Conservation (phyloP, 805 yeast genomes). For the Brettanomyces sp. region DNA sequence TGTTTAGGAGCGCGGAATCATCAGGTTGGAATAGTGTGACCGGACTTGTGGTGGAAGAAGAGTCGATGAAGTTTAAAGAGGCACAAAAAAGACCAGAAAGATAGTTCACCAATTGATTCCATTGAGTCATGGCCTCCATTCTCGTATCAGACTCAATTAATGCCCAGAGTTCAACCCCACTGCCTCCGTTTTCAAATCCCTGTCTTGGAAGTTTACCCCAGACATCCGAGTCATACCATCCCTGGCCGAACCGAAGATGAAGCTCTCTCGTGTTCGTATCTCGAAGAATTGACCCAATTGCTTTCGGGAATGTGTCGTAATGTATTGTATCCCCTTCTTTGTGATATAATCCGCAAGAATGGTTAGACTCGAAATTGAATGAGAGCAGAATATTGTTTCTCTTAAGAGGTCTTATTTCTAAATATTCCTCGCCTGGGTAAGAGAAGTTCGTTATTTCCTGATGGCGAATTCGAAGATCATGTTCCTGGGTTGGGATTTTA, state of each 20-base stretch:
- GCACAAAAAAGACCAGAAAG: slow-evolving; percentile 93
- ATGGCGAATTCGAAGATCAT: neutral
- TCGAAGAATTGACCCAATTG: slow-evolving; percentile 68
- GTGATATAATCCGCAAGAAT: slow-evolving; percentile 30
- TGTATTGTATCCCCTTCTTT: slow-evolving; percentile 25
- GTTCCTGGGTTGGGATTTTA: too few relatives aligned
- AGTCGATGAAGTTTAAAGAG: slow-evolving; percentile 80
- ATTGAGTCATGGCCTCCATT: slow-evolving; percentile 47
- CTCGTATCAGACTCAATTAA: slow-evolving; percentile 54
- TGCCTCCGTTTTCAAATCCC: slow-evolving; percentile 77
- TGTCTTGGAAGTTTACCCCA: slow-evolving; percentile 78
- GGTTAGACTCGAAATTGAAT: slow-evolving; percentile 57
- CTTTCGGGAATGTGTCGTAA: slow-evolving; percentile 67
- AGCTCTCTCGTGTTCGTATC: slow-evolving; percentile 62
- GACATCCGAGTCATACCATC: slow-evolving; percentile 84
- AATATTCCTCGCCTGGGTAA: slow-evolving; percentile 50
- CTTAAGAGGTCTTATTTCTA: slow-evolving; percentile 63
- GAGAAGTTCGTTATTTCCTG: slow-evolving; percentile 1
- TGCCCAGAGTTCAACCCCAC: slow-evolving; percentile 94
- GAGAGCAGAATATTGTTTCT: slow-evolving; percentile 60
- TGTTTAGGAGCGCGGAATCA: slow-evolving; percentile 12
- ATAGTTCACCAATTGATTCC: slow-evolving; percentile 67
- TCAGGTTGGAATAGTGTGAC: slow-evolving; percentile 28
- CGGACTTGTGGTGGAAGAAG: slow-evolving; percentile 66
- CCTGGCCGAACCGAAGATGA: slow-evolving; percentile 83